Percentiles rank a stretch among this genome's conserved stretches.
Evolutionary conservation across 139 green algal species (phyloP).

Genomic region (Chloropicon primus): DNA sequence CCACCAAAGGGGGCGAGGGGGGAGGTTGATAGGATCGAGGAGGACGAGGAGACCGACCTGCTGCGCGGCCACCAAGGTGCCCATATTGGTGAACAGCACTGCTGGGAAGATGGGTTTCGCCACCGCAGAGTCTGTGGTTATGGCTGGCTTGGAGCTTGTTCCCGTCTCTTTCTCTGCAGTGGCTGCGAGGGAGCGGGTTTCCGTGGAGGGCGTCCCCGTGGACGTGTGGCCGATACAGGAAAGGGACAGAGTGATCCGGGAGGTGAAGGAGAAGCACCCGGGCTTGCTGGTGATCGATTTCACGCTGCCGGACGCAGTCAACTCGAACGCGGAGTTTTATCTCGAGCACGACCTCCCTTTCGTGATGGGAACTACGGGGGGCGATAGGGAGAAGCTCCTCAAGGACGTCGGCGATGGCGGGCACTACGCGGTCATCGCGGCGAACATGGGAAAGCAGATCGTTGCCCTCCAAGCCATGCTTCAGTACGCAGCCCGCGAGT

Average conservation of each 20-base stretch:
- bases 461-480: constrained; percentile 87
- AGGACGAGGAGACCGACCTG: too few relatives aligned
- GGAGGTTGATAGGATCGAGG: too few relatives aligned
- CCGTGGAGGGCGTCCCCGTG: constrained; percentile 32
- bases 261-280: constrained; percentile 43
- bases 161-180: constrained; percentile 63
- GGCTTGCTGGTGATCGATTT: constrained; percentile 89
- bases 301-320: constrained; percentile 73
- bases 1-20: too few relatives aligned
- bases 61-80: too few relatives aligned
- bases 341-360: constrained; percentile 66
- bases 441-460: constrained; percentile 98
- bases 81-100: constrained; percentile 67
- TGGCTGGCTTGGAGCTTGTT: constrained; percentile 57
- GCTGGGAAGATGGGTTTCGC: constrained; percentile 86
- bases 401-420: constrained; percentile 32
- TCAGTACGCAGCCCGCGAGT: constrained; percentile 76
- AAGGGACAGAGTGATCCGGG: constrained; percentile 33
- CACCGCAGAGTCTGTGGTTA: constrained; percentile 61
- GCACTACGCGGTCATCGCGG: constrained; percentile 86
- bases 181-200: neutral
- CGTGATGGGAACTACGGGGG: constrained; percentile 97
- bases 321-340: constrained; percentile 84
- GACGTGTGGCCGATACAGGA: constrained; percentile 32
- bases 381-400: constrained; percentile 69